phyloP scores from a whole-genome alignment of 1,139 yeast species.

The Yamadazyma taylorii region DNA sequence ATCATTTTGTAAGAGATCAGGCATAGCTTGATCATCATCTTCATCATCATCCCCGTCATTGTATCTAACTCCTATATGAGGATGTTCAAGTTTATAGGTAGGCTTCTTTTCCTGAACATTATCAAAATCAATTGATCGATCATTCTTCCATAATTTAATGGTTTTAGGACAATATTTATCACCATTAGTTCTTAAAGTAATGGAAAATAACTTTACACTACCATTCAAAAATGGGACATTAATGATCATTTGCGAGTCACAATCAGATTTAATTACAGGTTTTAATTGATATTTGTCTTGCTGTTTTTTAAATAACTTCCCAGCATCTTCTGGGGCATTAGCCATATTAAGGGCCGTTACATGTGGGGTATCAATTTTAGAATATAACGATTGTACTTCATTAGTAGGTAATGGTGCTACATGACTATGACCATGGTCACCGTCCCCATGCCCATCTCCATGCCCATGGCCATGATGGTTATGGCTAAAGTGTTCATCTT shows the following conservation, averaged over 20 bases:
- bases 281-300: conserved; percentile 41
- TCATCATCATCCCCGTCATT: conserved; percentile 38
- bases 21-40: no score
- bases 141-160: conserved; percentile 74
- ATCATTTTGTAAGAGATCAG: conserved; percentile 33
- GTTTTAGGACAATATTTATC: conserved; percentile 65
- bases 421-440: conserved; percentile 29
- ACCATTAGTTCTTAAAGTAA: conserved; percentile 67
- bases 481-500: conserved; percentile 33
- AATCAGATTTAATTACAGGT: conserved; percentile 67
- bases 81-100: conserved; percentile 58
- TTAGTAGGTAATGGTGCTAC: conserved; percentile 73
- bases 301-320: conserved; percentile 49
- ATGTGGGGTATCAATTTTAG: conserved; percentile 59
- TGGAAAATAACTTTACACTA: conserved; percentile 69
- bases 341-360: conserved; percentile 66
- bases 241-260: conserved; percentile 77
- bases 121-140: conserved; percentile 66
- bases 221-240: conserved; percentile 75
- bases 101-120: conserved; percentile 53
- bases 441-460: conserved; percentile 20
- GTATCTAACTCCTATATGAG: conserved; percentile 51
- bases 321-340: conserved; percentile 50
- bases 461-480: conserved; percentile 21
- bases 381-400: conserved; percentile 65